Conservation (phyloP, 768 basidiomycete species). For the Pleurotus citrinopileatus region DNA sequence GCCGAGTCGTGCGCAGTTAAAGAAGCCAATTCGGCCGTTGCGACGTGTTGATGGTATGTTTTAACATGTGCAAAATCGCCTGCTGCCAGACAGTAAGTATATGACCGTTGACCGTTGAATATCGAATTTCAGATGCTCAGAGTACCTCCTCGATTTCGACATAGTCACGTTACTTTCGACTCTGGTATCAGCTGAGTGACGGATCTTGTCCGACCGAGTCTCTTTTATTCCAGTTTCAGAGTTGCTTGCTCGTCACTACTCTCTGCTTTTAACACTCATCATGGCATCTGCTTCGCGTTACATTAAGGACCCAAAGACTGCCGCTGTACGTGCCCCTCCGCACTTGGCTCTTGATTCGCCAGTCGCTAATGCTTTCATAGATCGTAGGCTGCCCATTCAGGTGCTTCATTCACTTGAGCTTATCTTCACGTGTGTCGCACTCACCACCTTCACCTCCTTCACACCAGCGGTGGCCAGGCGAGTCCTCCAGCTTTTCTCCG, state of each 20-base stretch:
- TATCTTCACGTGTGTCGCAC: constrained; percentile 2
- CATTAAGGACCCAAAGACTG: constrained; percentile 67
- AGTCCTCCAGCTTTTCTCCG: constrained; percentile 17
- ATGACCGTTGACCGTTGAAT: no score
- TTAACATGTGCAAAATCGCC: no score
- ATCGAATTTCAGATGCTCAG: no score
- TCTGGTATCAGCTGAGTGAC: background rate
- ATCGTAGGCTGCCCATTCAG: constrained; percentile 97
- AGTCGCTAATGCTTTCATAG: constrained; percentile 32
- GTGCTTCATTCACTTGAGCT: constrained; percentile 40
- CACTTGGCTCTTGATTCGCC: background rate
- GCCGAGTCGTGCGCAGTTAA: no score
- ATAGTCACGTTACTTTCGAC: background rate
- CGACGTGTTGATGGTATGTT: no score
- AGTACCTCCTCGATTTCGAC: background rate
- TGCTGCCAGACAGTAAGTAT: no score
- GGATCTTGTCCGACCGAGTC: constrained; percentile 19
- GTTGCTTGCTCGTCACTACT: no score
- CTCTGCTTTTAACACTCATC: no score
- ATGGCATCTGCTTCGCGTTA: constrained; percentile 41
- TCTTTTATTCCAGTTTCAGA: no score
- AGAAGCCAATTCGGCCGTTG: no score
- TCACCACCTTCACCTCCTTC: constrained; percentile 9
- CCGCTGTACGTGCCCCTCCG: constrained; percentile 56
- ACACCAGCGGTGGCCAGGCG: constrained; percentile 63